Evolutionary conservation across 164 flowering plant genomes (phyloP).

Genomic region (Berberis vulgaris): DNA sequence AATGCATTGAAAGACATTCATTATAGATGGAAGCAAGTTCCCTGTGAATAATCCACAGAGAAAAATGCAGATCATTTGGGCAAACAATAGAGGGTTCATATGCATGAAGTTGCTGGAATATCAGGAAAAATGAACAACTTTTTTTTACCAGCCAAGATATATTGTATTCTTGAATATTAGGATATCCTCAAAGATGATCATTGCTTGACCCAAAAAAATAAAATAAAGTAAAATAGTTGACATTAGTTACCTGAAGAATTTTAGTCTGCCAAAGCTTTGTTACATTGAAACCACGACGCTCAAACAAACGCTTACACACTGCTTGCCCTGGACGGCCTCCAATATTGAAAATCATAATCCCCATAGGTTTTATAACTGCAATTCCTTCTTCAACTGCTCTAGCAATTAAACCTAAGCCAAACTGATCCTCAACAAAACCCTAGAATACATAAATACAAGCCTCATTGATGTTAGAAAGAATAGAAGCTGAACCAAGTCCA

Average conservation of each 20-base stretch:
- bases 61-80: no score
- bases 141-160: no score
- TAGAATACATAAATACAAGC: constrained; percentile 11
- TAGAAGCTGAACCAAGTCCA: no score
- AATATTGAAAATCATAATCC: constrained; percentile 95
- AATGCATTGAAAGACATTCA: constrained; percentile 10
- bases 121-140: no score
- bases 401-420: constrained; percentile 94
- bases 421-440: constrained; percentile 99
- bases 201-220: neutral
- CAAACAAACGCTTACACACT: constrained; percentile 89
- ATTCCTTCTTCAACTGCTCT: constrained; percentile 99
- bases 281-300: constrained; percentile 84
- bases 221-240: neutral
- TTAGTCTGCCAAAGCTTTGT: constrained; percentile 94
- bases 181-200: no score
- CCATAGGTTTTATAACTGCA: constrained; percentile 77
- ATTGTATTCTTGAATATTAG: no score
- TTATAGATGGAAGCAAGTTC: neutral
- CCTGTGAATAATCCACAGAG: neutral
- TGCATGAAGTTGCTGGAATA: no score
- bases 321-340: constrained; percentile 99
- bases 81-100: no score
- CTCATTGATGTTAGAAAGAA: no score
- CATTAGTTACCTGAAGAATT: constrained; percentile 63